Evolutionary conservation across 345 rosid species (phyloP).

Genomic region (Angophora floribunda): DNA sequence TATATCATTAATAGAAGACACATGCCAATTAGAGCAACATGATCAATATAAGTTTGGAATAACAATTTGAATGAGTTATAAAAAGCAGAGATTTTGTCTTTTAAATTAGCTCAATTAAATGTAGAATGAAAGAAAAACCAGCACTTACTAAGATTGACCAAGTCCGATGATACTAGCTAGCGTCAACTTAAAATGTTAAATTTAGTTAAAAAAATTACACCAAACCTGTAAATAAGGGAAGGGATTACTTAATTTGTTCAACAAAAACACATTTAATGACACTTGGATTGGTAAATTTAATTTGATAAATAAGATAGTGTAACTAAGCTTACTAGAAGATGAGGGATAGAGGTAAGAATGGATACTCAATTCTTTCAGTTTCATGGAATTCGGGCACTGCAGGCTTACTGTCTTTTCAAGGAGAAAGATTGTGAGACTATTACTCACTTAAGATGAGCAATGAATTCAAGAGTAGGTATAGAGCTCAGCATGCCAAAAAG

Average conservation of each 20-base stretch:
- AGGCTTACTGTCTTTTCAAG: not conserved
- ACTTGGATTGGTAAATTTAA: not conserved
- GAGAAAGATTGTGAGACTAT: not conserved
- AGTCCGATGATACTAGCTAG: not conserved
- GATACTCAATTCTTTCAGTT: not conserved
- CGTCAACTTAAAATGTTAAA: not conserved
- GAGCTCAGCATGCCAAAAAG: not conserved
- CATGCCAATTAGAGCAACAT: not conserved
- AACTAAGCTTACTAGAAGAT: not conserved
- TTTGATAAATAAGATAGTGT: not conserved
- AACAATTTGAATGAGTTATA: not conserved
- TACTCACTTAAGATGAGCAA: not conserved
- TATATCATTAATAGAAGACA: not conserved
- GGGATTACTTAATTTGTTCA: not conserved
- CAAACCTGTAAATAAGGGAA: not conserved
- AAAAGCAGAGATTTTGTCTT: not conserved
- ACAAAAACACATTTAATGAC: not conserved
- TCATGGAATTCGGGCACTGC: not conserved
- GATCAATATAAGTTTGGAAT: not conserved
- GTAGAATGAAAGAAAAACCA: not conserved
- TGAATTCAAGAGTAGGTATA: not conserved
- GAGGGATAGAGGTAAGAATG: not conserved
- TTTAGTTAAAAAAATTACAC: not conserved
- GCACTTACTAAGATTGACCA: not conserved
- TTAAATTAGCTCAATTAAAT: not conserved